Percentiles rank a stretch among this genome's conserved stretches.
These are phyloP conservation scores for Leccinum barrowsii DNA, from an alignment of 768 basidiomycete genomes.

Conservation along the genomic window DNA sequence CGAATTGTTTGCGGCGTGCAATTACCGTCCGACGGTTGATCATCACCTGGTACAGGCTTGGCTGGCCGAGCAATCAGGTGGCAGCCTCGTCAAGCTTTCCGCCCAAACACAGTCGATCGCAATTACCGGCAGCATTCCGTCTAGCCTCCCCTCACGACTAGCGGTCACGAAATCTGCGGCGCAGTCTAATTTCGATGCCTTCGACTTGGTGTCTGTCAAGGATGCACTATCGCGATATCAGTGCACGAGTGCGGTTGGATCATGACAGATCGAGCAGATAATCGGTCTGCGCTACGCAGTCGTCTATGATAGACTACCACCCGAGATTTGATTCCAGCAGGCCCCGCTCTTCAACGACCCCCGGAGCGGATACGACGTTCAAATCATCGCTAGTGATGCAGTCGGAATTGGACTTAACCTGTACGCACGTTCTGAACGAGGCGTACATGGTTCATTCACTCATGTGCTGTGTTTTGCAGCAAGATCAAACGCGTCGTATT, in stretches of 20 bases:
- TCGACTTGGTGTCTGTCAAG: conserved; percentile 23
- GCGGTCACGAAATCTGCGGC: conserved; percentile 10
- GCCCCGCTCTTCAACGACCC: no score
- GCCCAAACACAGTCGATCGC: conserved; percentile 11
- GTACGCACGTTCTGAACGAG: no score
- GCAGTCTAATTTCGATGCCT: conserved; percentile 13
- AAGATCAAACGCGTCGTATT: no score
- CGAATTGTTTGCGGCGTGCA: conserved; percentile 44
- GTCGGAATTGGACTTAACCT: no score
- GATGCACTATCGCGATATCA: conserved; percentile 29
- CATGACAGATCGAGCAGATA: not conserved
- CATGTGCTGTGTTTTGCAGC: no score
- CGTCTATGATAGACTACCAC: no score
- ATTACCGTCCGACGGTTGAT: conserved; percentile 35
- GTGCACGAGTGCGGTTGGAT: conserved; percentile 3
- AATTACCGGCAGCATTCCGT: conserved; percentile 2
- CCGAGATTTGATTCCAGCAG: no score
- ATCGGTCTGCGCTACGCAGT: no score
- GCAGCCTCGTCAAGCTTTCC: conserved; percentile 6
- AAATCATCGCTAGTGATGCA: no score
- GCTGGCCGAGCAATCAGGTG: conserved; percentile 31
- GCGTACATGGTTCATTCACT: no score
- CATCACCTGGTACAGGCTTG: conserved; percentile 41
- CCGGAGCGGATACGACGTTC: no score
- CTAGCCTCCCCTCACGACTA: conserved; percentile 7